phyloP scores from a whole-genome alignment of 1,139 yeast species.

The Pichia sp. region DNA sequence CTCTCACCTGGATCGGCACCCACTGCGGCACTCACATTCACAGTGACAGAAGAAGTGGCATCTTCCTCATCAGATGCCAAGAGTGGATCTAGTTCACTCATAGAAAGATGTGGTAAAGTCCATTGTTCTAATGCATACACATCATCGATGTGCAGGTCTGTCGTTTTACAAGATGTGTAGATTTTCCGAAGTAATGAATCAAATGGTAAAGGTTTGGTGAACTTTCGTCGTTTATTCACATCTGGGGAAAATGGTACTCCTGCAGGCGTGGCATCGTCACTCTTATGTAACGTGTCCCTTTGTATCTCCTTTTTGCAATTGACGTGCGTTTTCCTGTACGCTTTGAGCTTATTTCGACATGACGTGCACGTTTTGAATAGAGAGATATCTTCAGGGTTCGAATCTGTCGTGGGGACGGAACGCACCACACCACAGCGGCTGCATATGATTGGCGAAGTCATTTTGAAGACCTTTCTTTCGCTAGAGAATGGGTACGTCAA shows the following conservation, averaged over 20 bases:
- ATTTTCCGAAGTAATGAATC: neutral
- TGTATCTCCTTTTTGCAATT: too few relatives aligned
- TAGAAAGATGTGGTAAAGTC: too few relatives aligned
- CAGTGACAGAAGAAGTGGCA: too few relatives aligned
- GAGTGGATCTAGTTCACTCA: too few relatives aligned
- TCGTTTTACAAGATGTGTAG: neutral
- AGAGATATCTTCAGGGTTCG: slow-evolving; percentile 16
- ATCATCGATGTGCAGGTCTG: slow-evolving; percentile 4
- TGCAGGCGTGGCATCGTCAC: too few relatives aligned
- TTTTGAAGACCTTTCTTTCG: too few relatives aligned
- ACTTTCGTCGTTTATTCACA: too few relatives aligned
- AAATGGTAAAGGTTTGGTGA: too few relatives aligned
- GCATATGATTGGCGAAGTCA: slow-evolving; percentile 10
- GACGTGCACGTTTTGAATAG: slow-evolving; percentile 23
- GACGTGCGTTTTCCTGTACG: slow-evolving; percentile 21
- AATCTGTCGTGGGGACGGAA: slow-evolving; percentile 21
- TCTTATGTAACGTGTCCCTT: too few relatives aligned
- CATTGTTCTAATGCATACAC: slow-evolving; percentile 2
- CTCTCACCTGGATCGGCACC: neutral
- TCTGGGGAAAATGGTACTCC: too few relatives aligned
- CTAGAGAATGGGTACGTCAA: too few relatives aligned
- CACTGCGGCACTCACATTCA: neutral
- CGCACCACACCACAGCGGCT: slow-evolving; percentile 22
- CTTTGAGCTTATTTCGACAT: slow-evolving; percentile 24
- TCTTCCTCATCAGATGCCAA: too few relatives aligned